A percentile compares a stretch with the other conserved stretches of the same genome.
phyloP scores from a whole-genome alignment of 2,329 filamentous ascomycete genomes.

The Neonectria ditissima region DNA sequence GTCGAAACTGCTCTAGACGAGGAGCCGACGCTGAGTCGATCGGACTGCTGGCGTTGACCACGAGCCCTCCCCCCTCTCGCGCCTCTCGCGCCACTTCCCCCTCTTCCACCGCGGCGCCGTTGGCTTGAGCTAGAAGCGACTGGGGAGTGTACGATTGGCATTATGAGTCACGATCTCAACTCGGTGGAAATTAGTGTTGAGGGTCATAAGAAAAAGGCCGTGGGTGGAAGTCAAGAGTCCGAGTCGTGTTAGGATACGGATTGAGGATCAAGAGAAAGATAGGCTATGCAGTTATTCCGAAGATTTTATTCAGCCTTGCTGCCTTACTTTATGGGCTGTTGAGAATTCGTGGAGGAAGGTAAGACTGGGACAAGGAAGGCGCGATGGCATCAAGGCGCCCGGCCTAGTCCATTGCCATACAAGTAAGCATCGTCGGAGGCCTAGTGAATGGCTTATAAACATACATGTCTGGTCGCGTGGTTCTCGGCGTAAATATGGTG shows the following conservation, averaged over 20 bases:
- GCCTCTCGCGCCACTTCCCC: slow-evolving; percentile 12
- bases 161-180: background rate
- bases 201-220: background rate
- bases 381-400: background rate
- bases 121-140: slow-evolving; percentile 21
- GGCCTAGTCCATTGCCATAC: background rate
- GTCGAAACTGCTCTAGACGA: slow-evolving; percentile 23
- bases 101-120: slow-evolving; percentile 24
- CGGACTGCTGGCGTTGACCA: slow-evolving; percentile 7
- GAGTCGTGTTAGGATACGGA: background rate
- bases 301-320: background rate
- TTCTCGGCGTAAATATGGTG: background rate
- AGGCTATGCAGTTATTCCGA: background rate
- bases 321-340: background rate
- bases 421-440: too few species aligned
- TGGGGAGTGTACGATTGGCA: slow-evolving; percentile 29
- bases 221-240: background rate
- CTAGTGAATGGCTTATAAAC: too few species aligned
- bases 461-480: background rate
- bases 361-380: background rate
- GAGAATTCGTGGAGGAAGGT: background rate
- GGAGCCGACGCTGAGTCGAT: slow-evolving; percentile 13
- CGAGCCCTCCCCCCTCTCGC: slow-evolving; percentile 15
- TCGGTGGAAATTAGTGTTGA: background rate
- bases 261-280: background rate